Base-by-base conservation (phyloP, 148 eudicot genomes). In the Chenopodium formosanum region DNA sequence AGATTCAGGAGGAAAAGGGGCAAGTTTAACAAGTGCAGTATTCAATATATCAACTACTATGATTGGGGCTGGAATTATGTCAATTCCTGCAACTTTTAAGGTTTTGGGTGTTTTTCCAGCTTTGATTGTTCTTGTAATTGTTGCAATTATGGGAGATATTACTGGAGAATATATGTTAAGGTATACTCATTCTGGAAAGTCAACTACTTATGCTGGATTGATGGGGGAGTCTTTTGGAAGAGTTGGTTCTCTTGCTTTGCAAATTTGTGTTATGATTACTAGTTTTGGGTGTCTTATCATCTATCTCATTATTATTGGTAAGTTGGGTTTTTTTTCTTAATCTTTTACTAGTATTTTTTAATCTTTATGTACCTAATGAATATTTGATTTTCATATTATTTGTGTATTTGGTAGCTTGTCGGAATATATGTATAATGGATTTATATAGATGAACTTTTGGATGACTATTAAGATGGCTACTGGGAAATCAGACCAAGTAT, bases 1-100 rank as follows among this genome's bases (percentile, higher is more conserved):
- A 32, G 78, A 50, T 17, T 16, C 27, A 10, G 62, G 9, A 23
- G 23, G 73, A 32, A 47, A 53, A n/a, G 87, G 87, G 4, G 89
- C 91, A 73, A 89, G 94, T 9, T 78, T 94, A 3, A 79, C 89
- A 1, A 86, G 94, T 52, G 97, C 98, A 27, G 88, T 94, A 0
- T 94, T 94, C 85, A 94, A 94, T 66, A 86, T 94, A 22, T 90
- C 98, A 29, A 94, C 98, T 0, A 88, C 94, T 73, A 94, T 93
- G 93, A 86, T 94, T 40, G 97, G 98, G 34, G 98, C 97, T 11
- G 98, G 98, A 13, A 93, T 94, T 60, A 94, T 93, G 97, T 93
- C 97, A n/a, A 91, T 94, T 48, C 98, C 98, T 63, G 95, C 98
- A 32, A 94, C 98, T 14, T 89, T 94, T 44, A 94, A 91, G 85